Evolutionary conservation across 2,329 filamentous ascomycete species (phyloP).

Genomic region (Botrytis tulipae): DNA sequence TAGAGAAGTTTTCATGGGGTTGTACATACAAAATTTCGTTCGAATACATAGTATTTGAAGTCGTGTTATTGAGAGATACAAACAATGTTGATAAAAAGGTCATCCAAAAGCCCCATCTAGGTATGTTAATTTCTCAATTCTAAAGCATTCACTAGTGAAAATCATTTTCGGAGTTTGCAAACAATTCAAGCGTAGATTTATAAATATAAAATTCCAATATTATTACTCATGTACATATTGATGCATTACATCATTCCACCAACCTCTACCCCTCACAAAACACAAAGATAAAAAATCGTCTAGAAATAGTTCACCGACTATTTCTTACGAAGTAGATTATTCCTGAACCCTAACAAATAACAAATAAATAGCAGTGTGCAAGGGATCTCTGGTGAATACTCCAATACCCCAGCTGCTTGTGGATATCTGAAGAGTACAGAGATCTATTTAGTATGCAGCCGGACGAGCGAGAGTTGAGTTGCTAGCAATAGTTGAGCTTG

Average conservation of each 20-base stretch:
- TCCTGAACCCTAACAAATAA: neutral
- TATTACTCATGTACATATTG: neutral
- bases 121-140: no score
- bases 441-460: neutral
- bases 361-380: neutral
- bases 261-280: neutral
- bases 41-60: neutral
- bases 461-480: neutral
- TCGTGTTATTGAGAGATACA: neutral
- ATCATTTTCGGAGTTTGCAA: neutral
- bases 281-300: neutral
- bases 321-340: neutral
- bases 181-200: neutral
- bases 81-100: neutral
- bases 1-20: no score
- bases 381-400: neutral
- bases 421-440: neutral
- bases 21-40: neutral
- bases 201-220: neutral
- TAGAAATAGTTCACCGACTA: neutral
- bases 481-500: neutral
- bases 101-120: neutral
- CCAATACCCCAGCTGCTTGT: neutral
- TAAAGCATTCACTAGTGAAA: neutral
- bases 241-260: neutral